Evolutionary conservation across 129 eudicot genomes (phyloP).

Genomic region (Flaveria trinervia): DNA sequence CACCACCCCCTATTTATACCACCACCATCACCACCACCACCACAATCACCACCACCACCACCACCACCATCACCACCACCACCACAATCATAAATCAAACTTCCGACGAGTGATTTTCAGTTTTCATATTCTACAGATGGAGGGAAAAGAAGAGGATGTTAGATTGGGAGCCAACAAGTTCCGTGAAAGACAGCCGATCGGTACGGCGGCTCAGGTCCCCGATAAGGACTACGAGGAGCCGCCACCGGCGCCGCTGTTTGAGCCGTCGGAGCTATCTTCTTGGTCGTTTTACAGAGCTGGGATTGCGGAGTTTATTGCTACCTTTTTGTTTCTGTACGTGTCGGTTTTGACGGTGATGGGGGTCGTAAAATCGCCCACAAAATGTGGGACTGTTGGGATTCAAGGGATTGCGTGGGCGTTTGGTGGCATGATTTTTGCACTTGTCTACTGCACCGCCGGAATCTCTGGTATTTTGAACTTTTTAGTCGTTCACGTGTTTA

Average conservation of each 20-base stretch:
- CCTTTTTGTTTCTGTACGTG: constrained; percentile 69
- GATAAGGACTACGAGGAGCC: constrained; percentile 86
- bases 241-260: constrained; percentile 84
- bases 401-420: constrained; percentile 93
- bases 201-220: constrained; percentile 77
- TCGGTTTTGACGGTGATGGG: constrained; percentile 80
- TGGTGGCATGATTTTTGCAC: constrained; percentile 91
- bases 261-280: constrained; percentile 67
- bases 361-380: constrained; percentile 45
- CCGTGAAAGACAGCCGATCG: constrained; percentile 71
- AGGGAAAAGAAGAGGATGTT: constrained; percentile 76
- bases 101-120: neutral
- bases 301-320: constrained; percentile 81
- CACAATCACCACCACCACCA: constrained; percentile 10
- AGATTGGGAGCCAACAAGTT: constrained; percentile 82
- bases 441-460: constrained; percentile 90
- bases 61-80: constrained; percentile 9
- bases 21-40: constrained; percentile 38
- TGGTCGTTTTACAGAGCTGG: constrained; percentile 93
- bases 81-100: neutral
- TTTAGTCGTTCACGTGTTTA: too few species aligned
- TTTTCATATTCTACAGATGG: constrained; percentile 35
- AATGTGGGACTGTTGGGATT: constrained; percentile 72
- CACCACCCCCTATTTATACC: constrained; percentile 28
- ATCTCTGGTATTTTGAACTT: constrained; percentile 52